Evolutionary conservation across 2,329 filamentous ascomycete genomes (phyloP).

Genomic region (Ramichloridium luteum): DNA sequence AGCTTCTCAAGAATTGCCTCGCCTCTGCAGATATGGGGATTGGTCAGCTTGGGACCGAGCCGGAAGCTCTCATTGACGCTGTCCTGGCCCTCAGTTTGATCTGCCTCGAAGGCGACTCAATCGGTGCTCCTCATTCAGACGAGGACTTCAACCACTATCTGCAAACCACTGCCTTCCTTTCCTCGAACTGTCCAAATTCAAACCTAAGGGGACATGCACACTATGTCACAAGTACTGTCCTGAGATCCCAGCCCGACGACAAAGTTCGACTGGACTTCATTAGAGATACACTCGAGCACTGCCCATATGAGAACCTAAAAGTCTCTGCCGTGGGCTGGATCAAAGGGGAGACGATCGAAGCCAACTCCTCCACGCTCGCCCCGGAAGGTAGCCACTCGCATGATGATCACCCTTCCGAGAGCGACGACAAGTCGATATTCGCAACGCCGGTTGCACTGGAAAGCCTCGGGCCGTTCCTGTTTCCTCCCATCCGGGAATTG

Average conservation of each 20-base stretch:
- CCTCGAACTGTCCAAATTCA: slow-evolving; percentile 36
- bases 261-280: slow-evolving; percentile 42
- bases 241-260: slow-evolving; percentile 43
- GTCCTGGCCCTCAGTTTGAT: slow-evolving; percentile 41
- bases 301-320: slow-evolving; percentile 42
- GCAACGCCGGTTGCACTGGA: slow-evolving; percentile 35
- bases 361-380: slow-evolving; percentile 23
- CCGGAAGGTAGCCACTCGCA: slow-evolving; percentile 9
- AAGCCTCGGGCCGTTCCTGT: slow-evolving; percentile 40
- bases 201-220: slow-evolving; percentile 37
- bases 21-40: slow-evolving; percentile 24
- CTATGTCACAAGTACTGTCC: slow-evolving; percentile 36
- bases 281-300: slow-evolving; percentile 42
- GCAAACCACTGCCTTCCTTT: slow-evolving; percentile 36
- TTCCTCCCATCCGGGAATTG: slow-evolving; percentile 35
- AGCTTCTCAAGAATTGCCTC: slow-evolving; percentile 41
- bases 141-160: slow-evolving; percentile 42
- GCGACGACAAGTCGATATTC: slow-evolving; percentile 29
- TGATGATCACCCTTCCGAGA: slow-evolving; percentile 5
- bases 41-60: slow-evolving; percentile 32
- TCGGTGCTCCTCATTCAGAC: slow-evolving; percentile 37
- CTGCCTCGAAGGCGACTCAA: slow-evolving; percentile 33
- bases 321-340: slow-evolving; percentile 48
- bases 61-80: slow-evolving; percentile 43
- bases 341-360: slow-evolving; percentile 46